Conservation (phyloP, 257 asterid genomes). For the Cordia subcordata region DNA sequence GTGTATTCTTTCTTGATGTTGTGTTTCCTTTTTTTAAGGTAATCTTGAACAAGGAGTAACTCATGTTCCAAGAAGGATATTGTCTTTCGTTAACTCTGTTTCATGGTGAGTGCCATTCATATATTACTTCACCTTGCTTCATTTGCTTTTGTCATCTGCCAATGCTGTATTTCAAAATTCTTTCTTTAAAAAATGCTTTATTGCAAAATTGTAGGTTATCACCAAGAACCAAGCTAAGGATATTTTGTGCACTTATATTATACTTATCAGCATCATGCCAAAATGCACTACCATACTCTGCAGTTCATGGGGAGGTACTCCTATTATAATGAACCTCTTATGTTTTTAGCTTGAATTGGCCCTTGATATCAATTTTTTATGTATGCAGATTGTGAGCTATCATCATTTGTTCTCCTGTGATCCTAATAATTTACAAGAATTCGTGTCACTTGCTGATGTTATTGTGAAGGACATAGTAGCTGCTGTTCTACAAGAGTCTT, state of each 20-base stretch:
- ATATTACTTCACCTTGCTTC: constrained; percentile 9
- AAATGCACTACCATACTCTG: constrained; percentile 37
- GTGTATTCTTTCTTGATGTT: background rate
- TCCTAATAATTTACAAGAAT: constrained; percentile 36
- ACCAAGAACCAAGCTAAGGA: constrained; percentile 49
- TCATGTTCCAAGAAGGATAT: constrained; percentile 35
- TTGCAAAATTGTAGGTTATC: constrained; percentile 46
- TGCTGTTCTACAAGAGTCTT: constrained; percentile 55
- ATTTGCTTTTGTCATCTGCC: too few relatives aligned
- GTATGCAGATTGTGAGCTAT: background rate
- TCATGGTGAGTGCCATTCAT: constrained; percentile 49
- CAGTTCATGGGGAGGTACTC: constrained; percentile 44
- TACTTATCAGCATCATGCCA: constrained; percentile 55
- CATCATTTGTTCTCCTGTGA: background rate
- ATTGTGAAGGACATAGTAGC: constrained; percentile 44
- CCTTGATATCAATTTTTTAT: too few relatives aligned
- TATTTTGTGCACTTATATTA: constrained; percentile 45
- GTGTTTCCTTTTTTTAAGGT: constrained; percentile 35
- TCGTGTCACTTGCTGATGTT: constrained; percentile 41
- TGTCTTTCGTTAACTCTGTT: constrained; percentile 56
- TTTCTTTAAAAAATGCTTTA: constrained; percentile 21
- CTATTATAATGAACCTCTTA: constrained; percentile 8
- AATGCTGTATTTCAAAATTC: too few relatives aligned
- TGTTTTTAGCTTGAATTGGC: background rate
- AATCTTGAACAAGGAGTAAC: constrained; percentile 46